Base-by-base conservation (phyloP, 2,329 filamentous ascomycete species). In the Claviceps fusiformis region DNA sequence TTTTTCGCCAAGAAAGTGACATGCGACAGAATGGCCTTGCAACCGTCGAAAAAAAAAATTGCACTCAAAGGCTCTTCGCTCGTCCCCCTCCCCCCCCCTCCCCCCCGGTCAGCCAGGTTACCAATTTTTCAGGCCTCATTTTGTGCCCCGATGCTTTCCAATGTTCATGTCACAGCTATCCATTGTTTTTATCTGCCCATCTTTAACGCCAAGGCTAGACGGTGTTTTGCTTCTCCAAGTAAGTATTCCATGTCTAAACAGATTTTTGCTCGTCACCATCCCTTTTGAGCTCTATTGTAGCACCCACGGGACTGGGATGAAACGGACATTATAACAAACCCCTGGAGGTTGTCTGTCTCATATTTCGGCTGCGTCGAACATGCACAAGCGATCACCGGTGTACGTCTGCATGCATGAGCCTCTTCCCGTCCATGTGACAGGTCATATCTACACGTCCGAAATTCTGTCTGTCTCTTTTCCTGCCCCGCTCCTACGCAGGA, bases 361-460 rank as follows among this genome's bases (percentile, higher is more conserved):
- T 53, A 46, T 53, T 53, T 48, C 53, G 57, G 50, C 53, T 44
- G 55, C 53, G 54, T 55, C 54, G 33, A 49, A 51, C n/a, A 59
- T 58, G 59, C 59, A 59, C 27, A 15, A 58, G 56, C 57, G 62
- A 62, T 63, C 60, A 63, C 58, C 60, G 59, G 61, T 61, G 61
- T 58, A 57, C 54, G 55, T 54, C 55, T 58, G 53, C 59, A 56
- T 57, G 50, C 58, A 57, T 55, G 47, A 56, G 57, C 45, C 56
- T 56, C 46, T 50, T 47, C 51, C 46, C 47, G 48, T 52, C 29
- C 27, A 51, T 39, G 41, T 54, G 57, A 55, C 54, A 55, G 19
- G 54, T 57, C 52, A 54, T 52, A 6, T 45, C 27, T 51, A 13
- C 50, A 43, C 39, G 33, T 5, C 19, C 33, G 7, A 35, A 5